Evolutionary conservation across 1,284 basidiomycete species (phyloP).

Genomic region (Moniliophthora roreri): DNA sequence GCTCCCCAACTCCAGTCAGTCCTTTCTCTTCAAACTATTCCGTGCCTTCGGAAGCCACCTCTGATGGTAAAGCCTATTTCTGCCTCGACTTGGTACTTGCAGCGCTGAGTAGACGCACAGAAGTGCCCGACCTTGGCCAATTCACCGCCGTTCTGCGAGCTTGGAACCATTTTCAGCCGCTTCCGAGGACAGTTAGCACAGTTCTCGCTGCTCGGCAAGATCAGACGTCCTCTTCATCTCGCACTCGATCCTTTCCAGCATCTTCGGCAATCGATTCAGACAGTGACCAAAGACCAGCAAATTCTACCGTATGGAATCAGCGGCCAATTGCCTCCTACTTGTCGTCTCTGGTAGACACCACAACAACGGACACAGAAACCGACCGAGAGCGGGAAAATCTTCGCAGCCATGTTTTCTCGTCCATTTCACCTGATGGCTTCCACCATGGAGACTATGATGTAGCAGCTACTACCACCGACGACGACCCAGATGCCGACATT

Average conservation of each 20-base stretch:
- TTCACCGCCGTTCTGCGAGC: constrained; percentile 73
- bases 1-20: constrained; percentile 37
- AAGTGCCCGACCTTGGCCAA: constrained; percentile 74
- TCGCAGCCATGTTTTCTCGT: neutral
- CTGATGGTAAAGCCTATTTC: constrained; percentile 50
- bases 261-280: constrained; percentile 43
- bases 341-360: constrained; percentile 25
- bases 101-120: constrained; percentile 29
- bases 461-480: constrained; percentile 4
- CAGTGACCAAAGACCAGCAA: constrained; percentile 28
- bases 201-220: constrained; percentile 27
- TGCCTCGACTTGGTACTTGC: constrained; percentile 6
- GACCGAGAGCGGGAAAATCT: constrained; percentile 10
- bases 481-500: constrained; percentile 22
- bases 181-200: constrained; percentile 27
- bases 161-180: constrained; percentile 55
- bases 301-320: constrained; percentile 67
- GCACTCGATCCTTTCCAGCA: constrained; percentile 25
- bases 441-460: constrained; percentile 15
- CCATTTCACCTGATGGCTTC: neutral
- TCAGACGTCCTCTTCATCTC: constrained; percentile 28
- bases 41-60: constrained; percentile 60
- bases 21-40: constrained; percentile 48
- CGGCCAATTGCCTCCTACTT: constrained; percentile 64
- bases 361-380: constrained; percentile 15